phyloP scores from a whole-genome alignment of 495 filamentous ascomycete genomes.

The Pseudotulostoma volvatum region DNA sequence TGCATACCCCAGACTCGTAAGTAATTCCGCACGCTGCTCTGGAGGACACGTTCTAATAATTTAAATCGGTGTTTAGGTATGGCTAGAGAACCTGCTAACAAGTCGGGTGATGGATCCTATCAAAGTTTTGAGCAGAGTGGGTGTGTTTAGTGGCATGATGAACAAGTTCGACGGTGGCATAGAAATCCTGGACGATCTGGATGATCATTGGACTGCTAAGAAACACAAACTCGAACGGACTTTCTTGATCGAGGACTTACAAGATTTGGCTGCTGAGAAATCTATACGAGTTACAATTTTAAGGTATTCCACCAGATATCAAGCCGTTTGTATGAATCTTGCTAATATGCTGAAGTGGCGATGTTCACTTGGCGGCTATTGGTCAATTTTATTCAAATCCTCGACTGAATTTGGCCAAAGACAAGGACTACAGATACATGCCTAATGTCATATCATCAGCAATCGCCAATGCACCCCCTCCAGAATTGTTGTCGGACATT shows the following conservation, averaged over 20 bases:
- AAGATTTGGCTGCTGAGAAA: conserved; percentile 78
- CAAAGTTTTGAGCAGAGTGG: conserved; percentile 72
- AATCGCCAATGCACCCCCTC: conserved; percentile 80
- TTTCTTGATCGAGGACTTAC: conserved; percentile 74
- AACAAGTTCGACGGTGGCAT: conserved; percentile 87
- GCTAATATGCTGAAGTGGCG: conserved; percentile 38
- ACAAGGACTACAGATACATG: conserved; percentile 89
- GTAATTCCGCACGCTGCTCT: conserved; percentile 23
- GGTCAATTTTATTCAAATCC: conserved; percentile 91
- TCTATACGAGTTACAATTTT: conserved; percentile 82
- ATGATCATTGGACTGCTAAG: conserved; percentile 95
- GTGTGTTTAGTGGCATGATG: conserved; percentile 63
- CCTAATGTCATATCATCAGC: conserved; percentile 78
- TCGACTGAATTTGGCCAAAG: conserved; percentile 57
- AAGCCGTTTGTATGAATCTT: conserved; percentile 3
- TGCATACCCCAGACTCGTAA: conserved; percentile 78
- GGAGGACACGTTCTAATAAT: neutral
- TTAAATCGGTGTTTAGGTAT: conserved; percentile 30
- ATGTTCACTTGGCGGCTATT: conserved; percentile 84
- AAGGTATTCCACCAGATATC: conserved; percentile 28
- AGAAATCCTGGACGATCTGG: conserved; percentile 81
- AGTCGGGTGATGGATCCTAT: conserved; percentile 69
- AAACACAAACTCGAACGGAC: conserved; percentile 80
- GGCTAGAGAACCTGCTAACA: conserved; percentile 57
- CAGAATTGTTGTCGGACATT: conserved; percentile 75